These are phyloP conservation scores for Colletotrichum plurivorum DNA, from an alignment of 2,329 filamentous ascomycete species.

Conservation along the genomic window DNA sequence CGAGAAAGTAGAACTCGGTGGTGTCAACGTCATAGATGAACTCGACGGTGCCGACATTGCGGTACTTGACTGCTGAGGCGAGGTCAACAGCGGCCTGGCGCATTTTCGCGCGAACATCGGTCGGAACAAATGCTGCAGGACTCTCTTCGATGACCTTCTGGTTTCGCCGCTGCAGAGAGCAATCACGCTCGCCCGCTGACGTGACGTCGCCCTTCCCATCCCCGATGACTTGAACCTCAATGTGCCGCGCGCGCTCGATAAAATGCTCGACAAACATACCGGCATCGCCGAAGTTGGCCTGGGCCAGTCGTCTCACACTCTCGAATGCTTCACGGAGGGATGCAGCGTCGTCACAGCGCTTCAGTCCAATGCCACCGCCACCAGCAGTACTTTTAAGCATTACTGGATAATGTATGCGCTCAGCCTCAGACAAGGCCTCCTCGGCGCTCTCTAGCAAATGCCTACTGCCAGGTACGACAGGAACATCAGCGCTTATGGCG, in stretches of 20 bases:
- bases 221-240: conserved; percentile 66
- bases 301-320: conserved; percentile 54
- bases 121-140: conserved; percentile 52
- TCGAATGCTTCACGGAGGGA: conserved; percentile 51
- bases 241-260: conserved; percentile 57
- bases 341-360: conserved; percentile 50
- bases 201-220: conserved; percentile 58
- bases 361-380: conserved; percentile 61
- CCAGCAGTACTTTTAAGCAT: conserved; percentile 65
- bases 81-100: conserved; percentile 53
- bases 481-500: conserved; percentile 48
- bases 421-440: conserved; percentile 47
- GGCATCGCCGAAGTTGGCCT: conserved; percentile 58
- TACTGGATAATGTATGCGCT: conserved; percentile 54
- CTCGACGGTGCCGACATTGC: conserved; percentile 60
- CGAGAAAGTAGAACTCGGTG: conserved; percentile 60
- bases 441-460: conserved; percentile 45
- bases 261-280: conserved; percentile 60
- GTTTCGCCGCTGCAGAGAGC: conserved; percentile 64
- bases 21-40: conserved; percentile 58
- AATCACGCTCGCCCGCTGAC: conserved; percentile 62
- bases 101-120: conserved; percentile 51
- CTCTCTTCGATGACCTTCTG: conserved; percentile 68
- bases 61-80: conserved; percentile 54
- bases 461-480: conserved; percentile 52